A percentile compares a stretch with the other conserved stretches of the same genome.
Conservation (phyloP, 1,139 yeast genomes). For the Meyerozyma athensensis region DNA sequence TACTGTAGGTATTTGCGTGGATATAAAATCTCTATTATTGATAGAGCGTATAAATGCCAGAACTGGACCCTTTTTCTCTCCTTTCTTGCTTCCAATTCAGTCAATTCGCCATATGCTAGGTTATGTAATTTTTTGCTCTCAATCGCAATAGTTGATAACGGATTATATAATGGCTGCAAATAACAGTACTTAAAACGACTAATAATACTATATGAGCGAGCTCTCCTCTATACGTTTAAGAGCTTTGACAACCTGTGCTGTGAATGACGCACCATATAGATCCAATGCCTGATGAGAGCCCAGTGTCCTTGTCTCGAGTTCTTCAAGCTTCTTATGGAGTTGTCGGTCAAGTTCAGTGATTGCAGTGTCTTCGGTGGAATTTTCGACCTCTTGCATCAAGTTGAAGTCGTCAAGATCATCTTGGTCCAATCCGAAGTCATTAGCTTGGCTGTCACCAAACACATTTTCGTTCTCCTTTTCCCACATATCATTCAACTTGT, state of each 20-base stretch:
- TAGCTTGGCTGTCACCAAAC: slow-evolving; percentile 34
- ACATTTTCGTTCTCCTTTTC: slow-evolving; percentile 40
- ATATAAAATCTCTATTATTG: too few species aligned
- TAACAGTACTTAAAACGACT: too few species aligned
- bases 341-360: slow-evolving; percentile 10
- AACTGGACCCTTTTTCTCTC: too few species aligned
- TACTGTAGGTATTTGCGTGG: too few species aligned
- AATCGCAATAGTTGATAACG: too few species aligned
- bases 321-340: slow-evolving; percentile 9
- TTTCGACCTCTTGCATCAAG: slow-evolving; percentile 18
- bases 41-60: too few species aligned
- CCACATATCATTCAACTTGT: slow-evolving; percentile 46
- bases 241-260: slow-evolving; percentile 5
- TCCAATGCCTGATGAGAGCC: slow-evolving; percentile 10
- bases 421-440: slow-evolving; percentile 54
- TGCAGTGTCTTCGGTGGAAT: background rate
- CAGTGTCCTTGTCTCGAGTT: background rate
- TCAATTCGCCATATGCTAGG: too few species aligned
- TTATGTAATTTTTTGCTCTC: too few species aligned
- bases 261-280: slow-evolving; percentile 9
- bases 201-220: too few species aligned
- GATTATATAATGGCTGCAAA: too few species aligned
- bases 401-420: slow-evolving; percentile 57
- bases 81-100: too few species aligned
- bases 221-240: background rate